These are phyloP conservation scores for Gaeumannomyces tritici DNA, from an alignment of 2,329 filamentous ascomycete genomes.

Conservation along the genomic window DNA sequence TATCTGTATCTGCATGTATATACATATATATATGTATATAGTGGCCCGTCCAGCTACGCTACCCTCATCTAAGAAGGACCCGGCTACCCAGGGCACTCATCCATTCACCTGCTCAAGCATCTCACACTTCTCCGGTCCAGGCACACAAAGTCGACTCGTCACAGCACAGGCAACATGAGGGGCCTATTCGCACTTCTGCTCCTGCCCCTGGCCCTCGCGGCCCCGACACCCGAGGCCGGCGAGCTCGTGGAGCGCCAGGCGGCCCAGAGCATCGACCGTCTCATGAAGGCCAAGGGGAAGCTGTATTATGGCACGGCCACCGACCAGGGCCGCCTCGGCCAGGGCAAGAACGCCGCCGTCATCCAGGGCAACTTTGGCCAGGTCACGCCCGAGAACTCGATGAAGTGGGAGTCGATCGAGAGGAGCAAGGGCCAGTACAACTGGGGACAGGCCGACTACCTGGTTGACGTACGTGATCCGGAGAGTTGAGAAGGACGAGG, in stretches of 20 bases:
- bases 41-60: not conserved
- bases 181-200: constrained; percentile 21
- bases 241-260: constrained; percentile 24
- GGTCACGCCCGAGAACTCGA: constrained; percentile 59
- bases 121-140: not conserved
- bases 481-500: not conserved
- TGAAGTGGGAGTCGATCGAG: constrained; percentile 58
- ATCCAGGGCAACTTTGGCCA: constrained; percentile 54
- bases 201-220: constrained; percentile 27
- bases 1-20: not conserved
- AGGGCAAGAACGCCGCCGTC: constrained; percentile 41
- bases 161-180: constrained; percentile 16
- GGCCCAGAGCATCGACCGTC: constrained; percentile 38
- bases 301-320: constrained; percentile 52
- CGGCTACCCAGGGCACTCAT: not conserved
- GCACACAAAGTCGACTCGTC: too few relatives aligned
- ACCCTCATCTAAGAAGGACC: not conserved
- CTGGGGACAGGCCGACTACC: constrained; percentile 40
- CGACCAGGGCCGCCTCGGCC: constrained; percentile 41
- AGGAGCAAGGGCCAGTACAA: constrained; percentile 39
- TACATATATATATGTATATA: not conserved
- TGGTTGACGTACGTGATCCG: constrained; percentile 6
- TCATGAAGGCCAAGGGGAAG: constrained; percentile 54
- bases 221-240: constrained; percentile 18
- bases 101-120: not conserved